These are phyloP conservation scores for Calamus simplicifolius DNA, from an alignment of 176 grass and related monocot genomes.

Conservation along the genomic window DNA sequence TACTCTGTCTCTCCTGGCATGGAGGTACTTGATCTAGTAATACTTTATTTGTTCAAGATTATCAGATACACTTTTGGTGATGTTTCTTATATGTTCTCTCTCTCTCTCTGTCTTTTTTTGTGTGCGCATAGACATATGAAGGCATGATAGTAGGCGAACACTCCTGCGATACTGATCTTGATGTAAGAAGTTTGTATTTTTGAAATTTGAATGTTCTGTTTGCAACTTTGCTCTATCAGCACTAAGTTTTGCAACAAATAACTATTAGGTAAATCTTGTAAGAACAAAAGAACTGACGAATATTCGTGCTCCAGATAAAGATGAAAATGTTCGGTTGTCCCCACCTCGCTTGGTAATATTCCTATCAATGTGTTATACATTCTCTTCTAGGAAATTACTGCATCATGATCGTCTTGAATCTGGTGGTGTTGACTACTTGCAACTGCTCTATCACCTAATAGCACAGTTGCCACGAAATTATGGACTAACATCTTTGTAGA, in stretches of 20 bases:
- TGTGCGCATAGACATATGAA: slow-evolving; percentile 63
- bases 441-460: no score
- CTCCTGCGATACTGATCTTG: slow-evolving; percentile 94
- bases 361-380: neutral
- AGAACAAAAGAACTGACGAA: slow-evolving; percentile 98
- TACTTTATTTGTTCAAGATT: no score
- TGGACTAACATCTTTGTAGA: no score
- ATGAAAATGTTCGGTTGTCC: slow-evolving; percentile 85
- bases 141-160: slow-evolving; percentile 97
- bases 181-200: slow-evolving; percentile 43
- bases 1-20: slow-evolving; percentile 88
- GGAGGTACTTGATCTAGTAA: slow-evolving; percentile 44
- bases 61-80: no score
- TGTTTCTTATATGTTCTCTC: slow-evolving; percentile 16
- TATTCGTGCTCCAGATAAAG: slow-evolving; percentile 85
- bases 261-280: slow-evolving; percentile 71
- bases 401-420: no score
- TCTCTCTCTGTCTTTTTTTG: slow-evolving; percentile 19
- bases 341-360: slow-evolving; percentile 84
- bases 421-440: no score
- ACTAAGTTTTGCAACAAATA: slow-evolving; percentile 15
- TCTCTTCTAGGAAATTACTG: neutral
- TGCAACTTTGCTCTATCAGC: neutral
- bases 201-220: slow-evolving; percentile 10
- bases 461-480: no score